Conservation (phyloP, 179 eudicot species). For the Beta macrorhiza region DNA sequence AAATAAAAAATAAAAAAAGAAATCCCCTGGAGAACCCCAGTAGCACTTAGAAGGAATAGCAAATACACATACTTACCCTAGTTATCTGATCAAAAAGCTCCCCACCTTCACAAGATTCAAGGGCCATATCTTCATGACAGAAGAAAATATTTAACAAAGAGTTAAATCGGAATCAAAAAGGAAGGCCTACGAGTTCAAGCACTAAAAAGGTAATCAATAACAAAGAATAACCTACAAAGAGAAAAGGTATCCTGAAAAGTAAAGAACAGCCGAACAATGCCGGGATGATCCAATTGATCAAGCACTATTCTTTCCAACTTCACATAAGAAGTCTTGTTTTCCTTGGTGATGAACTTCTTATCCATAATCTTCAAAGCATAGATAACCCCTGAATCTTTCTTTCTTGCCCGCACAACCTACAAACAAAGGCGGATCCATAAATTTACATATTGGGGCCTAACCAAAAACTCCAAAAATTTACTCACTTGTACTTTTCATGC, state of each 20-base stretch:
- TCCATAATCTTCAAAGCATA: conserved; percentile 98
- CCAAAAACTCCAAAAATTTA: too few species aligned
- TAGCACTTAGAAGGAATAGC: not conserved
- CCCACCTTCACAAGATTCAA: conserved; percentile 97
- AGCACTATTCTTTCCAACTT: conserved; percentile 91
- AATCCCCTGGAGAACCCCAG: not conserved
- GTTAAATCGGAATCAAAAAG: not conserved
- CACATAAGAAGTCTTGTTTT: conserved; percentile 94
- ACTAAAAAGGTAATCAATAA: not conserved
- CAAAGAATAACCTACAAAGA: conserved; percentile 59
- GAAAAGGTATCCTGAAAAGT: conserved; percentile 93
- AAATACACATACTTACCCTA: conserved; percentile 56
- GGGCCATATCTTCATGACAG: conserved; percentile 84
- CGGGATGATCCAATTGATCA: conserved; percentile 95
- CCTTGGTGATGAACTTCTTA: conserved; percentile 92
- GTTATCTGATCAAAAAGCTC: conserved; percentile 97
- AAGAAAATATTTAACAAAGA: conserved; percentile 15
- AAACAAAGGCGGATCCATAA: not conserved
- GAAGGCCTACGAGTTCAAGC: not conserved
- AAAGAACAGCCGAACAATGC: conserved; percentile 78
- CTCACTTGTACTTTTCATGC: too few species aligned
- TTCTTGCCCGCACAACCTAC: conserved; percentile 91
- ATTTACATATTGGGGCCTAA: too few species aligned
- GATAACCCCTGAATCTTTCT: conserved; percentile 76
- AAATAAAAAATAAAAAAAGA: not conserved